Base-by-base conservation (phyloP, 148 eudicot species). In the Heliosperma pusillum region DNA sequence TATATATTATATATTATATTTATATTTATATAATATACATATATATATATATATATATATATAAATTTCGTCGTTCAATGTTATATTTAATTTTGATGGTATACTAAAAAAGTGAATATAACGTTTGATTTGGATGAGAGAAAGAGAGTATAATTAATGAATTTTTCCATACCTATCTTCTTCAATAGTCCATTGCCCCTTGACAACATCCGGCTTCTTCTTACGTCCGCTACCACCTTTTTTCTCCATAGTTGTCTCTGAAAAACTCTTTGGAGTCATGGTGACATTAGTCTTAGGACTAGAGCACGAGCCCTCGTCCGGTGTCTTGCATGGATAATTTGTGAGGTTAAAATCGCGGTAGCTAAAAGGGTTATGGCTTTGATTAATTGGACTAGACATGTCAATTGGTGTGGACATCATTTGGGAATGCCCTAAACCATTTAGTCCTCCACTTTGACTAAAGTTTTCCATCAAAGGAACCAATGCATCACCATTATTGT, bases 161-260 rank as follows among this genome's bases (percentile, higher is more conserved):
- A n/a, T 36, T 19, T 36, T 20, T 20, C 15, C 69, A 62, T 47
- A 95, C 99, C 94, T 86, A 74, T 95, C 99, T 88, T 95, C 99
- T 80, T 92, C 97, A 68, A 59, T 79, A 74, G 96, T 90, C 99
- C 99, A 95, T 77, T 92, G 97, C 1, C 96, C 96, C 80, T 95
- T 95, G 78, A 88, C 80, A 61, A 90, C 84, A 83, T 84, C 81
- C 15, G 88, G 36, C 78, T 82, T 90, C 77, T 85, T 86, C 50
- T 77, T 76, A 17, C 80, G 81, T 7, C 80, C 77, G 56, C 60
- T 80, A 69, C 79, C 83, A 16, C 83, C 80, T 72, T 60, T 72
- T 68, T 25, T 72, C 73, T 36, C 24, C 55, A 50, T 50, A 56
- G 64, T 59, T 44, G 53, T 82, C 7, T 27, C 60, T 7, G 74